Base-by-base conservation (phyloP, 345 rosid genomes). In the Pugionium cornutum region DNA sequence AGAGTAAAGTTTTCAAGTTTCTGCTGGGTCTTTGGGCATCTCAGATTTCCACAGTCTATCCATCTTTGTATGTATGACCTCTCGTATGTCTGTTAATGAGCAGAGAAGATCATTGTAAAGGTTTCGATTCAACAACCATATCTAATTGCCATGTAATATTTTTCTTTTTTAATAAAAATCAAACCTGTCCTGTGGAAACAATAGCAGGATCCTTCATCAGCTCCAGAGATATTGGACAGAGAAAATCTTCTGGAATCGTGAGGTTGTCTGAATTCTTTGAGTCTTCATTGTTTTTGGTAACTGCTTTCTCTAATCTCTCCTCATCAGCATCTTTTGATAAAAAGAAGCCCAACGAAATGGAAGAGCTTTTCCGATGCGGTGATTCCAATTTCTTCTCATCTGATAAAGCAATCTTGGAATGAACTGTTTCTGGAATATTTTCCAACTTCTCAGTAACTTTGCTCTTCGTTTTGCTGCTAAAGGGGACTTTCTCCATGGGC, bases 11-110 rank as follows among this genome's bases (percentile, higher is more conserved):
- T 81, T 58, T 81, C 76, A 51, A 90, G 99, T 76, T 84, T 84
- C 82, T 86, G 99, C 75, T 82, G 92, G 6, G 99, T 88, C 82
- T 90, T 94, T 0, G 99, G 99, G 52, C 99, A 94, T 29, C 86
- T 85, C 35, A 62, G 43, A 49, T 90, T 88, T 64, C 96, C 92
- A 27, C 85, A 76, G 77, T 86, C 91, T 46, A 90, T 88, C 97
- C 99, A 94, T 64, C 96, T 86, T 67, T 90, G 95, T 34, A 94
- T 86, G 79, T 83, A 88, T 2, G 92, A 82, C 76, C 95, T 85
- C 76, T 94, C 99, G 64, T 94, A 94, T 25, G 99, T 94, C 97
- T 94, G 95, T 62, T 76, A 67, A 79, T 37, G 58, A 76, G 66
- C 26, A 67, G 39, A 31, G 51, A 41, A 32, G 1, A 46, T 53